Percentiles rank a stretch among this genome's conserved stretches.
Conservation (phyloP, 768 basidiomycete genomes). For the Russula compacta region DNA sequence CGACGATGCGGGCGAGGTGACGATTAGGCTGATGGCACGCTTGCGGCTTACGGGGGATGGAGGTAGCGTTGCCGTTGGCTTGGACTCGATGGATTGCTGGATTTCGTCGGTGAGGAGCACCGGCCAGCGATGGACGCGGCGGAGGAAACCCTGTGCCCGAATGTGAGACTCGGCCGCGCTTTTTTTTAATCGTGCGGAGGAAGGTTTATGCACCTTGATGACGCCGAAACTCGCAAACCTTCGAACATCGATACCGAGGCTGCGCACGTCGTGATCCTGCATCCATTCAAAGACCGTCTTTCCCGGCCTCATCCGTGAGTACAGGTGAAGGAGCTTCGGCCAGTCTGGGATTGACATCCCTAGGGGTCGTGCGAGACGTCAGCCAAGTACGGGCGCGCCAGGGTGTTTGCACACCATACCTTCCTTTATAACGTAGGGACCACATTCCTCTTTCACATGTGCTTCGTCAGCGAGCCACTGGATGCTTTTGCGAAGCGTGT, state of each 20-base stretch:
- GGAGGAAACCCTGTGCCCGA: conserved; percentile 66
- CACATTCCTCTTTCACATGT: conserved; percentile 86
- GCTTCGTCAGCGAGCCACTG: conserved; percentile 80
- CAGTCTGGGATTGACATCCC: conserved; percentile 67
- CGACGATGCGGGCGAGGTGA: neutral
- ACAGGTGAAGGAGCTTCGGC: conserved; percentile 79
- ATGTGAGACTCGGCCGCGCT: neutral
- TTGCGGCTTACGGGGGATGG: conserved; percentile 18
- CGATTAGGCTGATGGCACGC: conserved; percentile 18
- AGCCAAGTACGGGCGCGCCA: conserved; percentile 22
- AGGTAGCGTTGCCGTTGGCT: conserved; percentile 7
- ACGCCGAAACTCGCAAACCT: conserved; percentile 97
- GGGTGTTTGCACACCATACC: conserved; percentile 36
- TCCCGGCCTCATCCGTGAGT: conserved; percentile 78
- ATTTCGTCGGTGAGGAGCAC: conserved; percentile 40
- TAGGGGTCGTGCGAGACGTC: conserved; percentile 19
- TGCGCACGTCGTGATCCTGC: conserved; percentile 59
- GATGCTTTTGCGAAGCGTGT: conserved; percentile 78
- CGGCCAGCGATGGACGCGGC: conserved; percentile 91
- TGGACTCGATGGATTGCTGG: neutral
- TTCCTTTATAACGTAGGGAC: conserved; percentile 77
- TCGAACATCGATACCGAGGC: conserved; percentile 76
- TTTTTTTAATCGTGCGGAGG: neutral
- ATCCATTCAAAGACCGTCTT: conserved; percentile 86
- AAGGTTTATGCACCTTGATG: conserved; percentile 70